Percentiles rank a stretch among this genome's conserved stretches.
These are phyloP conservation scores for Monosporascus cannonballus DNA, from an alignment of 2,329 filamentous ascomycete species.

Conservation along the genomic window DNA sequence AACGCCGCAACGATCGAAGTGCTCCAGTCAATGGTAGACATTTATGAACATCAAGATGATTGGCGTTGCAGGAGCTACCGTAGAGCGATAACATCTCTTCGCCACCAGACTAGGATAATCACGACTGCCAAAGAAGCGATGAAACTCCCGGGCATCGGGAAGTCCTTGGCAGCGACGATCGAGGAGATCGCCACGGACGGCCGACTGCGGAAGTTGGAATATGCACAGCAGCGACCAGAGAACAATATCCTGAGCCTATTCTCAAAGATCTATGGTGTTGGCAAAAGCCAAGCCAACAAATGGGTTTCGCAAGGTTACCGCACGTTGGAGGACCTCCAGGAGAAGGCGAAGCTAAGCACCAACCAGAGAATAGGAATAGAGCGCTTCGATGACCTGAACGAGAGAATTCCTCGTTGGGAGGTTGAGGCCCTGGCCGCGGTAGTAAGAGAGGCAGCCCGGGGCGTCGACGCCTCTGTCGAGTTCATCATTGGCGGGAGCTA, in stretches of 20 bases:
- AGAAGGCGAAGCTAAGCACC: conserved; percentile 55
- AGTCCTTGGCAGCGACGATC: conserved; percentile 73
- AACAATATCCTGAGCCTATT: conserved; percentile 64
- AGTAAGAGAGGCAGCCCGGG: conserved; percentile 52
- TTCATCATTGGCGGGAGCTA: conserved; percentile 80
- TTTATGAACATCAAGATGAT: conserved; percentile 70
- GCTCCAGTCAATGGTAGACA: conserved; percentile 70
- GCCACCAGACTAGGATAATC: conserved; percentile 58
- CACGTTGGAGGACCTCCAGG: conserved; percentile 64
- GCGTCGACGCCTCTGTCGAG: conserved; percentile 58
- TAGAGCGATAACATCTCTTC: conserved; percentile 67
- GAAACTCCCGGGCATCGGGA: conserved; percentile 62
- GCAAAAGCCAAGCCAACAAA: conserved; percentile 59
- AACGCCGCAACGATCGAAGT: conserved; percentile 72
- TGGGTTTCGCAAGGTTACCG: conserved; percentile 74
- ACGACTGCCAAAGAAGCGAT: conserved; percentile 64
- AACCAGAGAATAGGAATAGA: conserved; percentile 73
- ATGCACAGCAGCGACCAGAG: conserved; percentile 59
- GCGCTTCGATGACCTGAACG: conserved; percentile 72
- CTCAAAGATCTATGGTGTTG: conserved; percentile 73
- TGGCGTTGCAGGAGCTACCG: conserved; percentile 75
- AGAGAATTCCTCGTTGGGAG: conserved; percentile 71
- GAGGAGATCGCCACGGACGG: conserved; percentile 80
- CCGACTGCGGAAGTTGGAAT: conserved; percentile 64
- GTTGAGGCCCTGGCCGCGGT: conserved; percentile 62